Evolutionary conservation across 176 grass and related monocot species (phyloP).

Genomic region (Carex cristatella): DNA sequence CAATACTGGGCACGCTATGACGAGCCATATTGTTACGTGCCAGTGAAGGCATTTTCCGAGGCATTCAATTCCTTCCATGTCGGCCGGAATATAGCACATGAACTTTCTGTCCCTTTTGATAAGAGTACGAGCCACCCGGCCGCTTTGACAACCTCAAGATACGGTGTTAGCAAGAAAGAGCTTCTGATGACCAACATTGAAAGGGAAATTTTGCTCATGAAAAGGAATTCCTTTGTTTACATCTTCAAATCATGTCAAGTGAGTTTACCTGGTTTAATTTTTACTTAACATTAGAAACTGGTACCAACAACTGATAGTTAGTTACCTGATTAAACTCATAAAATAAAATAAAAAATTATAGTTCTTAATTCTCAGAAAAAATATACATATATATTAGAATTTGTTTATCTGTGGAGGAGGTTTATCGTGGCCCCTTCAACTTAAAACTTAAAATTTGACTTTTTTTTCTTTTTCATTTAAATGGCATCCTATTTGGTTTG

Average conservation of each 20-base stretch:
- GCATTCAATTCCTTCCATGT: constrained; percentile 68
- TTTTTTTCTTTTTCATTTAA: not conserved
- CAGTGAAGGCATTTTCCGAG: constrained; percentile 78
- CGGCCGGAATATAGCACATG: constrained; percentile 42
- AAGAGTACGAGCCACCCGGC: constrained; percentile 66
- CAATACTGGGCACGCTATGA: constrained; percentile 71
- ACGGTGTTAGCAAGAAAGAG: constrained; percentile 53
- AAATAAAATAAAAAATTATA: not conserved
- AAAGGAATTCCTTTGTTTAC: constrained; percentile 90
- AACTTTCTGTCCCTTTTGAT: constrained; percentile 66
- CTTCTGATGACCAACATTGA: constrained; percentile 67
- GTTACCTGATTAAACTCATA: not conserved
- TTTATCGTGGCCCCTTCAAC: not conserved
- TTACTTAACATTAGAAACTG: not conserved
- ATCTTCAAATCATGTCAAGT: constrained; percentile 78
- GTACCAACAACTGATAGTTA: not conserved
- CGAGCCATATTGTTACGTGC: constrained; percentile 52
- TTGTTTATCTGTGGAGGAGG: constrained; percentile 1
- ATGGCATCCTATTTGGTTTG: not conserved
- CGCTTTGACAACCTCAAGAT: constrained; percentile 70
- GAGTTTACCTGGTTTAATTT: constrained; percentile 8
- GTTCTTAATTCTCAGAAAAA: not conserved
- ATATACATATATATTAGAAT: constrained; percentile 4
- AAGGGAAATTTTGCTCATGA: constrained; percentile 91
- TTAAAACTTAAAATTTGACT: not conserved